Conservation (phyloP, 2,329 filamentous ascomycete species). For the Cadophora luteo-olivacea region DNA sequence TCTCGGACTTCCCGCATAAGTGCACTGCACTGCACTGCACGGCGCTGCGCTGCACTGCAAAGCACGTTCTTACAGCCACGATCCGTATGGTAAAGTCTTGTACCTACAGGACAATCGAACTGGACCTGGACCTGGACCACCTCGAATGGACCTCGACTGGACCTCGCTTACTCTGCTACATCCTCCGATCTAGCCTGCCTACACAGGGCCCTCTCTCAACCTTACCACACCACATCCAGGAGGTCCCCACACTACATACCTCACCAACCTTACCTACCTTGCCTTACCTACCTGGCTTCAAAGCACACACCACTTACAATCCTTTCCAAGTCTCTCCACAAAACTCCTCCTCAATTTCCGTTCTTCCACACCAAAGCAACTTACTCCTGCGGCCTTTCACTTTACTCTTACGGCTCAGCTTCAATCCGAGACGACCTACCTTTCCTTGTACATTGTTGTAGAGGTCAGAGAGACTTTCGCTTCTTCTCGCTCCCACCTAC, state of each 20-base stretch:
- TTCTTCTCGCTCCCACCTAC: conserved; percentile 9
- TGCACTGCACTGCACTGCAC: not conserved
- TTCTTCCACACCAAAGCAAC: conserved; percentile 16
- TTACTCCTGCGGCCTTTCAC: not conserved
- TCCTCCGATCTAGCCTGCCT: not conserved
- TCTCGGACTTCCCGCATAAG: not conserved
- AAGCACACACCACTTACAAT: not conserved
- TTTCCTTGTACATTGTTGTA: conserved; percentile 16
- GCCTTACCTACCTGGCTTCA: not conserved
- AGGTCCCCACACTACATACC: not conserved
- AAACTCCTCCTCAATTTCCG: conserved; percentile 19
- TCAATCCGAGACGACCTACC: conserved; percentile 29
- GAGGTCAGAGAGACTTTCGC: conserved; percentile 22
- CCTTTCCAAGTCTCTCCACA: conserved; percentile 2
- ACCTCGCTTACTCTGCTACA: conserved; percentile 8
- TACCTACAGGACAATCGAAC: conserved; percentile 9
- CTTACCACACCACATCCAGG: not conserved
- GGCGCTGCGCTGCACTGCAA: not conserved
- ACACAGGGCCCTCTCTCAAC: not conserved
- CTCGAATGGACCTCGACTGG: conserved; percentile 1
- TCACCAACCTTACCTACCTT: not conserved
- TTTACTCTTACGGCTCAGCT: conserved; percentile 17
- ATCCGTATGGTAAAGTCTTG: not conserved
- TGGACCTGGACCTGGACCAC: not conserved
- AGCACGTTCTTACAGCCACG: conserved; percentile 1